These are phyloP conservation scores for Cladosporium sp. DNA, from an alignment of 2,329 filamentous ascomycete genomes.

Conservation along the genomic window DNA sequence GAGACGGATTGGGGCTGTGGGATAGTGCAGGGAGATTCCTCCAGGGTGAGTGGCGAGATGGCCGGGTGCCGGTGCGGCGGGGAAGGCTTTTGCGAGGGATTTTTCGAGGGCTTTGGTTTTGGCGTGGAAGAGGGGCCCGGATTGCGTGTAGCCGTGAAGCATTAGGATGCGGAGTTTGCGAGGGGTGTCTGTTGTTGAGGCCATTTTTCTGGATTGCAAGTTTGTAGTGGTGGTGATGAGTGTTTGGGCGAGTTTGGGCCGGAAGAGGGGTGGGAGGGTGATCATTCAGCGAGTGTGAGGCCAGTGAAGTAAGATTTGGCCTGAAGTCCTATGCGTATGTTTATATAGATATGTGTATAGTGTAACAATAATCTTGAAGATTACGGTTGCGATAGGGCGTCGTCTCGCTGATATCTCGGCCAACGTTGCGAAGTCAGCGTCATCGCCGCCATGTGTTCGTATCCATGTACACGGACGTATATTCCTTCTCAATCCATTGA, in stretches of 20 bases:
- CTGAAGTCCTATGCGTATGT: neutral
- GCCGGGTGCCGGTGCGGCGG: constrained; percentile 50
- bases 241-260: constrained; percentile 1
- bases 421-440: neutral
- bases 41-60: constrained; percentile 33
- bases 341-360: neutral
- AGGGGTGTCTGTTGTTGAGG: constrained; percentile 4
- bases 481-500: too few relatives aligned
- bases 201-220: constrained; percentile 3
- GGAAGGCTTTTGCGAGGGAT: constrained; percentile 69
- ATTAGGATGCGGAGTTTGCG: constrained; percentile 44
- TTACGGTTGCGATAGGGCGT: neutral
- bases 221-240: neutral
- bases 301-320: neutral
- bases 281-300: neutral
- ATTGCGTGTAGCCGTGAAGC: constrained; percentile 79
- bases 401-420: constrained; percentile 1
- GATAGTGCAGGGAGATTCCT: constrained; percentile 42
- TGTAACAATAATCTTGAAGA: neutral
- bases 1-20: constrained; percentile 43
- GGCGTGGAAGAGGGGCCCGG: constrained; percentile 74
- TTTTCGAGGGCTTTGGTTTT: constrained; percentile 89
- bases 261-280: neutral
- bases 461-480: too few relatives aligned
- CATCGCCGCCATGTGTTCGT: neutral